These are phyloP conservation scores for Termitomyces sp. DNA, from an alignment of 768 basidiomycete genomes.

Conservation along the genomic window DNA sequence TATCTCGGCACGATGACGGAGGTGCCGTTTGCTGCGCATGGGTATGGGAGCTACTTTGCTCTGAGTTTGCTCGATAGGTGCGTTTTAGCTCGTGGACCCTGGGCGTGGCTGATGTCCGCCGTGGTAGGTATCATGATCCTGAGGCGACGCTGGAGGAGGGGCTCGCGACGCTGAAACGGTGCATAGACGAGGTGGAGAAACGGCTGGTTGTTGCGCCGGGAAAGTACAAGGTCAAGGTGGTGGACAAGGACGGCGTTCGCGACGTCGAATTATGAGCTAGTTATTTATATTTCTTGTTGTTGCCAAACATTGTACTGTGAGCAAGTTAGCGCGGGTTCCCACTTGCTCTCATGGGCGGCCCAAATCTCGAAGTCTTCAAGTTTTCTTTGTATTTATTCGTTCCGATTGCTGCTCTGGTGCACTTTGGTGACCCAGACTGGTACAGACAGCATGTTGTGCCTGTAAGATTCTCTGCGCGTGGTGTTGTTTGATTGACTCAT, in stretches of 20 bases:
- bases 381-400: constrained; percentile 84
- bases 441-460: constrained; percentile 74
- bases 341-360: constrained; percentile 26
- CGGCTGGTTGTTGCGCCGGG: constrained; percentile 75
- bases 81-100: too few species aligned
- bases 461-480: constrained; percentile 27
- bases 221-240: constrained; percentile 83
- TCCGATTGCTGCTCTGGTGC: constrained; percentile 72
- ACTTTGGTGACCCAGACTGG: constrained; percentile 89
- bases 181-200: constrained; percentile 84
- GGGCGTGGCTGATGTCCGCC: too few species aligned
- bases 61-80: constrained; percentile 89
- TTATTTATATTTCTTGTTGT: background rate
- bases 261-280: constrained; percentile 60
- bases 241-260: constrained; percentile 87
- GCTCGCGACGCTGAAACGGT: constrained; percentile 74
- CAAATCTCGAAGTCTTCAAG: constrained; percentile 88
- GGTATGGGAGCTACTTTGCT: constrained; percentile 91
- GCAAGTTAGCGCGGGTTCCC: too few species aligned
- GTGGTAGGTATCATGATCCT: constrained; percentile 82
- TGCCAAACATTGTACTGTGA: background rate
- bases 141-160: constrained; percentile 84
- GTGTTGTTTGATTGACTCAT: background rate
- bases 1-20: constrained; percentile 86
- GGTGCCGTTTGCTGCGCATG: constrained; percentile 93